A percentile compares a stretch with the other conserved stretches of the same genome.
Conservation (phyloP, 202 grass and related monocot species). For the Panicum hallii region DNA sequence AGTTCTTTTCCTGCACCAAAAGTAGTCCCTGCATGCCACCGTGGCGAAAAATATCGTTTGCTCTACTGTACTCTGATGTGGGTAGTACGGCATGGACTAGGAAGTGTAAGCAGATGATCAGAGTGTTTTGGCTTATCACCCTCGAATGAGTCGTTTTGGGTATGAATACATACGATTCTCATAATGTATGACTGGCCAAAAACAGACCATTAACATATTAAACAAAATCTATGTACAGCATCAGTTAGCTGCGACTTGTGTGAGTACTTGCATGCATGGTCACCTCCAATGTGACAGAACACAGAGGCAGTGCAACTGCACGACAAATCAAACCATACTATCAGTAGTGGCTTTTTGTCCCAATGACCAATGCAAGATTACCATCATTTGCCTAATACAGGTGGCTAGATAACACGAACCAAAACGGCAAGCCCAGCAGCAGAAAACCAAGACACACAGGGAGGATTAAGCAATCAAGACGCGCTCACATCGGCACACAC, state of each 20-base stretch:
- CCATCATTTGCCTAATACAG: slow-evolving; percentile 21
- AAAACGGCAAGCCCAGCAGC: not conserved
- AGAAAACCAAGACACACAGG: not conserved
- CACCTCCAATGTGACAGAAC: not conserved
- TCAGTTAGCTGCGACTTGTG: not conserved
- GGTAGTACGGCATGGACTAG: not conserved
- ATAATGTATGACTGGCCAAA: not conserved
- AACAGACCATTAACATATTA: not conserved
- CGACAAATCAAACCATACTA: slow-evolving; percentile 11
- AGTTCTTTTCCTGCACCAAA: slow-evolving; percentile 9
- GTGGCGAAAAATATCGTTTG: not conserved
- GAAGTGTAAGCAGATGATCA: not conserved
- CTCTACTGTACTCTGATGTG: not conserved
- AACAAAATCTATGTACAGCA: not conserved
- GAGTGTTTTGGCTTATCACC: not conserved
- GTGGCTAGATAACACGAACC: not conserved
- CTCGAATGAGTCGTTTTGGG: not conserved
- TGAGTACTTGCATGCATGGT: not conserved
- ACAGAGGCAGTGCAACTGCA: not conserved
- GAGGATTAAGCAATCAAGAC: not conserved
- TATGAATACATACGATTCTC: not conserved
- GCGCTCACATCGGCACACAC: not conserved
- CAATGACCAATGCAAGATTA: not conserved
- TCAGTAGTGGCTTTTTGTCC: not conserved
- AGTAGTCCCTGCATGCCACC: not conserved